A percentile compares a stretch with the other conserved stretches of the same genome.
Conservation (phyloP, 75 land plant species). For the Larix kaempferi region DNA sequence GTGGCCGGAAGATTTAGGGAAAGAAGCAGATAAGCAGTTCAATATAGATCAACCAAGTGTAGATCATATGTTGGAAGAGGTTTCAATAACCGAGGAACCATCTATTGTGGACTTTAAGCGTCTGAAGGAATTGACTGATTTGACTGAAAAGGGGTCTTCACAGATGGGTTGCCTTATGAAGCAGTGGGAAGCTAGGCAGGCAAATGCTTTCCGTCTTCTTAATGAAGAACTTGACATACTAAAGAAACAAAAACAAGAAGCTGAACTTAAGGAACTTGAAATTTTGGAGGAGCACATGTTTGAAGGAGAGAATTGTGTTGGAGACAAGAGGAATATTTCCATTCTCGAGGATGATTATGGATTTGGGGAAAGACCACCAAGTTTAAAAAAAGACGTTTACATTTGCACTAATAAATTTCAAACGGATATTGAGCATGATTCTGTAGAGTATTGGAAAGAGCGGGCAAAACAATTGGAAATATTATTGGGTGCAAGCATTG, state of each 20-base stretch:
- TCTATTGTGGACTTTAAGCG: constrained; percentile 60
- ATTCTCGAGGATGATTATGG: constrained; percentile 45
- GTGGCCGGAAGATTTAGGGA: constrained; percentile 70
- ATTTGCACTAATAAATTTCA: constrained; percentile 24
- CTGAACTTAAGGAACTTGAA: constrained; percentile 61
- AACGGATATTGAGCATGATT: constrained; percentile 49
- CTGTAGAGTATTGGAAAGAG: constrained; percentile 67
- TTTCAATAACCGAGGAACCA: constrained; percentile 35
- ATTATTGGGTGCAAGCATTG: constrained; percentile 59
- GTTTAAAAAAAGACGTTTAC: constrained; percentile 33
- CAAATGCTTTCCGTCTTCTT: constrained; percentile 72
- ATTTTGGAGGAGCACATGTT: constrained; percentile 62
- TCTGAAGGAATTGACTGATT: constrained; percentile 54
- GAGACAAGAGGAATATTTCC: constrained; percentile 44
- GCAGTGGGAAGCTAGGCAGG: constrained; percentile 66
- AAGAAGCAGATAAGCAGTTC: constrained; percentile 37
- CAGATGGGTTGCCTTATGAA: constrained; percentile 64
- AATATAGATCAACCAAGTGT: constrained; percentile 41
- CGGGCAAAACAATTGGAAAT: constrained; percentile 43
- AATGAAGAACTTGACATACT: constrained; percentile 63
- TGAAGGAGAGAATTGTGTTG: constrained; percentile 41
- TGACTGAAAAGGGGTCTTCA: constrained; percentile 60
- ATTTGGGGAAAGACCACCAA: constrained; percentile 29
- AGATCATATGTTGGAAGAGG: constrained; percentile 50
- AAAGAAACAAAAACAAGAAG: constrained; percentile 55